Percentiles rank a stretch among this genome's conserved stretches.
Evolutionary conservation across 2,329 filamentous ascomycete species (phyloP).

Genomic region (Alternaria sp.): DNA sequence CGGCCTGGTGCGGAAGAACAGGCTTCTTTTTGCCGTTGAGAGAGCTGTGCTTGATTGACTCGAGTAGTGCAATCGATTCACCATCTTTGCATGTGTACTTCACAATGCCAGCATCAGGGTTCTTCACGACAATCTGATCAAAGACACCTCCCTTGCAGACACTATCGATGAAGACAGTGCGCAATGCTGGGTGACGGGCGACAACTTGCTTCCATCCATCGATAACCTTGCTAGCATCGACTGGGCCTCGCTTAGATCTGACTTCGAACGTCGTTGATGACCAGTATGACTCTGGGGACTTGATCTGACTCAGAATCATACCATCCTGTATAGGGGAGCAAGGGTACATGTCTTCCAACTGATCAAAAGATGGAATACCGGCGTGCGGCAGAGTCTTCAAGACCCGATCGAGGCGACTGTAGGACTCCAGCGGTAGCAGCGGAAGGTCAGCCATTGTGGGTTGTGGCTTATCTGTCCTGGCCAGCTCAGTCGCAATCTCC

Average conservation of each 20-base stretch:
- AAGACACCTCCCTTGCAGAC: slow-evolving; percentile 49
- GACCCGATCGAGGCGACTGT: slow-evolving; percentile 42
- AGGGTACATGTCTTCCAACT: slow-evolving; percentile 47
- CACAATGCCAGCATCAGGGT: slow-evolving; percentile 36
- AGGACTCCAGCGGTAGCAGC: slow-evolving; percentile 43
- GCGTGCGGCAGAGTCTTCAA: slow-evolving; percentile 36
- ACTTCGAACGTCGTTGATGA: slow-evolving; percentile 43
- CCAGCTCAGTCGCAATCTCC: slow-evolving; percentile 39
- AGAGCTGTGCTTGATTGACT: slow-evolving; percentile 38
- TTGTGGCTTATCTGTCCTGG: slow-evolving; percentile 32
- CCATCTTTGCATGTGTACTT: slow-evolving; percentile 35
- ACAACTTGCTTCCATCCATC: slow-evolving; percentile 46
- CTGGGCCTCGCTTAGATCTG: slow-evolving; percentile 30
- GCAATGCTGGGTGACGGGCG: slow-evolving; percentile 44
- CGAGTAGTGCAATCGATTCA: slow-evolving; percentile 33
- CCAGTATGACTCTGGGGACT: slow-evolving; percentile 42
- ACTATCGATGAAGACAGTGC: slow-evolving; percentile 48
- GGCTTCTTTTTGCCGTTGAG: slow-evolving; percentile 44
- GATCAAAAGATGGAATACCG: slow-evolving; percentile 34
- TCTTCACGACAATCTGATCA: slow-evolving; percentile 47
- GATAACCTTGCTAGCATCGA: slow-evolving; percentile 36
- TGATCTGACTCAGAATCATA: slow-evolving; percentile 48
- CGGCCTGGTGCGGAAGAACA: slow-evolving; percentile 45
- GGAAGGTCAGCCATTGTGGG: slow-evolving; percentile 48
- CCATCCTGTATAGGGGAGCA: slow-evolving; percentile 47